Evolutionary conservation across 192 early-diverging fungal species (phyloP).

Genomic region (Phlyctochytrium arcticum): DNA sequence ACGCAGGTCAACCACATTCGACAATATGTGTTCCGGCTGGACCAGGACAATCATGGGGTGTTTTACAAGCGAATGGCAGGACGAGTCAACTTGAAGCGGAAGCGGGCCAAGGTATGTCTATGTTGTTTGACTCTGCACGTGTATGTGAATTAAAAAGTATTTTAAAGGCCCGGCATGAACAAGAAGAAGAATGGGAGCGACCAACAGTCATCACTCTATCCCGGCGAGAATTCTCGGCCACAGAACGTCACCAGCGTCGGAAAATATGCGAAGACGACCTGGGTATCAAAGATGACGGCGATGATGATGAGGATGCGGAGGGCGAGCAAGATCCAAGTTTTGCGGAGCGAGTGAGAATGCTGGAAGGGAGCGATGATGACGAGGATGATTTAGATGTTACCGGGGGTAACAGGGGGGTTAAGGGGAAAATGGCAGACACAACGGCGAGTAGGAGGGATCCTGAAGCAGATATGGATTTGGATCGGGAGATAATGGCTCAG

Average conservation of each 20-base stretch:
- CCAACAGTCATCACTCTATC: slow-evolving; percentile 5
- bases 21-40: slow-evolving; percentile 7
- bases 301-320: neutral
- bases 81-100: slow-evolving; percentile 11
- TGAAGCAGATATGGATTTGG: no score
- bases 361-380: no score
- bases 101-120: slow-evolving; percentile 18
- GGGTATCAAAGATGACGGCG: slow-evolving; percentile 2
- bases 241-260: neutral
- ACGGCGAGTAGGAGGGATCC: no score
- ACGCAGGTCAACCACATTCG: neutral
- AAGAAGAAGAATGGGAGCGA: slow-evolving; percentile 12
- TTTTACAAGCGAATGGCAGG: slow-evolving; percentile 14
- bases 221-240: neutral
- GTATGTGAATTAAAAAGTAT: neutral
- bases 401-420: no score
- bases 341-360: no score
- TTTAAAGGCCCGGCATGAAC: neutral
- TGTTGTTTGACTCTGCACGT: neutral
- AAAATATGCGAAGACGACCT: neutral
- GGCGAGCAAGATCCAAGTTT: no score
- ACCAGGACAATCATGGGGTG: neutral
- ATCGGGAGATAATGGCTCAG: no score
- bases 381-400: no score
- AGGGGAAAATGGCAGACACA: no score